These are phyloP conservation scores for Penicillium cosmopolitanum DNA, from an alignment of 495 filamentous ascomycete species.

Conservation along the genomic window DNA sequence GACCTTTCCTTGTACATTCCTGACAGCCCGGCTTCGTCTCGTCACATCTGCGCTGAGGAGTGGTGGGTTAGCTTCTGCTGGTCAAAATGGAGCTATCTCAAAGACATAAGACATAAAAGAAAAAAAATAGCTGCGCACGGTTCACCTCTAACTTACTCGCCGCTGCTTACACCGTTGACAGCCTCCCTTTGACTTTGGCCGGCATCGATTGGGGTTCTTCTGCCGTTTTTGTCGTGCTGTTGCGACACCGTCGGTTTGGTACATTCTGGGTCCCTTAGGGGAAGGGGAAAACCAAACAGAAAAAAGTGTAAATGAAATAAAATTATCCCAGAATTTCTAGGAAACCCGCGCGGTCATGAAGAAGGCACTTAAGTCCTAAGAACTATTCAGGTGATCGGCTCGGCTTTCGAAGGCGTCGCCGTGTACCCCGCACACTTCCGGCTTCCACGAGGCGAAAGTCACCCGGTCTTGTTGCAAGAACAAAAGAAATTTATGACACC, in stretches of 20 bases:
- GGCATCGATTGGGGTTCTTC: conserved; percentile 31
- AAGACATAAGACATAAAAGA: background rate
- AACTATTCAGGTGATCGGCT: conserved; percentile 8
- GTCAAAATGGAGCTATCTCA: background rate
- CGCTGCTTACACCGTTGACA: conserved; percentile 32
- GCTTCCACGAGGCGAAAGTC: background rate
- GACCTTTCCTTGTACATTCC: conserved; percentile 25
- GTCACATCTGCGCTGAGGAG: conserved; percentile 28
- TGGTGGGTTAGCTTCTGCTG: conserved; percentile 9
- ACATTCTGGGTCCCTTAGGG: conserved; percentile 4
- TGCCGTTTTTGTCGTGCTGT: conserved; percentile 19
- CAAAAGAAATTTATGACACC: background rate
- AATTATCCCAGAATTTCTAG: conserved; percentile 1
- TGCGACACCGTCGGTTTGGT: background rate
- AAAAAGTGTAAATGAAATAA: background rate
- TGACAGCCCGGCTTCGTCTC: conserved; percentile 32
- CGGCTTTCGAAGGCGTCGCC: conserved; percentile 3
- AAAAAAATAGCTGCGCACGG: conserved; percentile 9
- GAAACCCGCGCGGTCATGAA: conserved; percentile 1
- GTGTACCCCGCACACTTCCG: conserved; percentile 3
- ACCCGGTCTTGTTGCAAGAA: background rate
- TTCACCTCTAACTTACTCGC: conserved; percentile 29
- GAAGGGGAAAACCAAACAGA: background rate
- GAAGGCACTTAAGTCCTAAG: background rate
- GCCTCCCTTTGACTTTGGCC: conserved; percentile 31